These are phyloP conservation scores for Hyphopichia pseudoburtonii DNA, from an alignment of 1,139 yeast species.

Conservation along the genomic window DNA sequence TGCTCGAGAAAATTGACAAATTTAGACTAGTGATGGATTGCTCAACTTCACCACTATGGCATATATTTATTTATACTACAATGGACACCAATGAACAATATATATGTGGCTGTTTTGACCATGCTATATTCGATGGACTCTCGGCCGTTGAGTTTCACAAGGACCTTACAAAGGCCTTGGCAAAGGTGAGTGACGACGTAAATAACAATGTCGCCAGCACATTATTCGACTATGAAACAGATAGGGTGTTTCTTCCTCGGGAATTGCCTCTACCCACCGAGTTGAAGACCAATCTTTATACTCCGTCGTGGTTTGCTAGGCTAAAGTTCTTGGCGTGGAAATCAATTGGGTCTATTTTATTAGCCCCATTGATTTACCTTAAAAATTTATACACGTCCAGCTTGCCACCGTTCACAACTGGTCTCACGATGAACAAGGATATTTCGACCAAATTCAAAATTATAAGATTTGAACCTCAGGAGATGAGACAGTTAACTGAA, in stretches of 20 bases:
- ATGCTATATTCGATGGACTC: conserved; percentile 36
- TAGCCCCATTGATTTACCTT: too few relatives aligned
- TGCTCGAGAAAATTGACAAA: conserved; percentile 17
- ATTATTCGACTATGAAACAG: not conserved
- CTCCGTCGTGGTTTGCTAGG: not conserved
- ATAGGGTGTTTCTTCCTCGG: not conserved
- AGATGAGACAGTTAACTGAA: not conserved
- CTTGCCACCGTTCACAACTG: conserved; percentile 1
- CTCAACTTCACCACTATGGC: conserved; percentile 28
- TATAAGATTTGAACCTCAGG: not conserved
- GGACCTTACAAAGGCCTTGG: conserved; percentile 23
- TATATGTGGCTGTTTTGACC: conserved; percentile 31
- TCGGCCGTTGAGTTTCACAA: conserved; percentile 32
- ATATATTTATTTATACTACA: conserved; percentile 18
- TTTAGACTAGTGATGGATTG: conserved; percentile 12
- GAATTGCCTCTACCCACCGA: conserved; percentile 1
- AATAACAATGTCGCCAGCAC: too few relatives aligned
- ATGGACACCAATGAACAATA: conserved; percentile 16
- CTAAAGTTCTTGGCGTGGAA: too few relatives aligned
- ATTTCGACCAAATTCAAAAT: not conserved
- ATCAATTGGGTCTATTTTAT: not conserved
- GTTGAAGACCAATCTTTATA: not conserved
- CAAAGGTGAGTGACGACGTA: not conserved
- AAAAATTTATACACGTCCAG: too few relatives aligned
- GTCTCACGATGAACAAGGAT: not conserved